Percentiles rank a stretch among this genome's conserved stretches.
These are phyloP conservation scores for Cardamine resedifolia DNA, from an alignment of 345 rosid species.

Conservation along the genomic window DNA sequence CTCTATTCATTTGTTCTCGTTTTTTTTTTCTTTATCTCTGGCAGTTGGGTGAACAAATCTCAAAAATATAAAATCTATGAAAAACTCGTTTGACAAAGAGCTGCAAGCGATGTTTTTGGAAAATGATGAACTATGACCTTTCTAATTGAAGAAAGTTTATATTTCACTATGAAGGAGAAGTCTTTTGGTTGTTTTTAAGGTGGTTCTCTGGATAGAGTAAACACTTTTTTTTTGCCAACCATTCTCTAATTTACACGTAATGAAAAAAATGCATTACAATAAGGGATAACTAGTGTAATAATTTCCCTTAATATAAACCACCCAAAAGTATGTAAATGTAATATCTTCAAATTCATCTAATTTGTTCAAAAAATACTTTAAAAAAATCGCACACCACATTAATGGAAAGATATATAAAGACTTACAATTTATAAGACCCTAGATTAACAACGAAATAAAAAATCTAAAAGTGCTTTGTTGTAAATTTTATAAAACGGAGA, in stretches of 20 bases:
- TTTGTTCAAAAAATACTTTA: background rate
- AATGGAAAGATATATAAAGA: background rate
- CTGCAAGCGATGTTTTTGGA: too few species aligned
- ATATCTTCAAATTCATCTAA: background rate
- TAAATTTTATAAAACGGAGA: background rate
- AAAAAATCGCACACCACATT: slow-evolving; percentile 7
- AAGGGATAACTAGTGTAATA: background rate
- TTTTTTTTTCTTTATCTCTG: too few species aligned
- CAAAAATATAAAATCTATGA: too few species aligned
- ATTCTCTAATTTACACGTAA: background rate
- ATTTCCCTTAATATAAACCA: background rate
- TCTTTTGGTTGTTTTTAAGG: background rate
- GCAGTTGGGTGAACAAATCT: too few species aligned
- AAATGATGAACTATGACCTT: background rate
- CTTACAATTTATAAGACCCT: slow-evolving; percentile 3
- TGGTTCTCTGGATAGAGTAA: background rate
- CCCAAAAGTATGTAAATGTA: background rate
- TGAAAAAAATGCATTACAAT: background rate
- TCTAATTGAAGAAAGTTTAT: background rate
- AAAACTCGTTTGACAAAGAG: too few species aligned
- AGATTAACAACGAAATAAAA: background rate
- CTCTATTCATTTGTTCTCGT: too few species aligned
- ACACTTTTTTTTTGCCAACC: background rate
- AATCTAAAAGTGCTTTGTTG: slow-evolving; percentile 3
- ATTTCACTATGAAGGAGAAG: background rate